These are phyloP conservation scores for Carex scoparia DNA, from an alignment of 176 grass and related monocot genomes.

Conservation along the genomic window DNA sequence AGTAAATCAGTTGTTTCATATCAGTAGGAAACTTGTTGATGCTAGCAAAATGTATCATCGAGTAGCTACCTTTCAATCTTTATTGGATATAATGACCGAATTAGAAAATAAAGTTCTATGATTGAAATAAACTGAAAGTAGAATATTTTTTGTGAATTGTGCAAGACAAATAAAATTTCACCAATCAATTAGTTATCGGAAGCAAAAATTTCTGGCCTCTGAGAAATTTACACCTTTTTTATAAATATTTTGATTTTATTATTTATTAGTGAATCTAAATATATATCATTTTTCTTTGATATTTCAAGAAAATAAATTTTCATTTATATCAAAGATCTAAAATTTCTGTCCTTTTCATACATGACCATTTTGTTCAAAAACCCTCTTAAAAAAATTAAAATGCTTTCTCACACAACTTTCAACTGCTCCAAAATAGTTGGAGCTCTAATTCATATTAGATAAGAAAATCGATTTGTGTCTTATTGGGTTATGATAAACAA, in stretches of 20 bases:
- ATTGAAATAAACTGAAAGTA: too few relatives aligned
- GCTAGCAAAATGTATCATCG: background rate
- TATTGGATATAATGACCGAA: background rate
- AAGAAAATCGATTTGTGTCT: too few relatives aligned
- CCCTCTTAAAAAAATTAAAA: background rate
- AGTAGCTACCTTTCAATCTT: background rate
- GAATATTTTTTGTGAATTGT: background rate
- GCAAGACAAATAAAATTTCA: background rate
- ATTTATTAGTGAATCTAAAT: background rate
- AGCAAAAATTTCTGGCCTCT: background rate
- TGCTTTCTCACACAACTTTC: background rate
- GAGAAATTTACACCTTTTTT: background rate
- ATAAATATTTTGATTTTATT: background rate
- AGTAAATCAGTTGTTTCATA: background rate
- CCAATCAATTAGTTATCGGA: background rate
- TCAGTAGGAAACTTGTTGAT: background rate
- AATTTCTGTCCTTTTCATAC: too few relatives aligned
- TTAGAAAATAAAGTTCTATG: too few relatives aligned
- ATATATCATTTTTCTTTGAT: background rate
- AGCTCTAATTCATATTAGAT: too few relatives aligned
- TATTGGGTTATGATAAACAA: too few relatives aligned
- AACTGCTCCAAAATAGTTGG: background rate
- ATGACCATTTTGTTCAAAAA: too few relatives aligned
- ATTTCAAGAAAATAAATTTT: background rate
- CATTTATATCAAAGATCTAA: background rate